Conservation (phyloP, 805 yeast species). For the Pichia kluyveri region DNA sequence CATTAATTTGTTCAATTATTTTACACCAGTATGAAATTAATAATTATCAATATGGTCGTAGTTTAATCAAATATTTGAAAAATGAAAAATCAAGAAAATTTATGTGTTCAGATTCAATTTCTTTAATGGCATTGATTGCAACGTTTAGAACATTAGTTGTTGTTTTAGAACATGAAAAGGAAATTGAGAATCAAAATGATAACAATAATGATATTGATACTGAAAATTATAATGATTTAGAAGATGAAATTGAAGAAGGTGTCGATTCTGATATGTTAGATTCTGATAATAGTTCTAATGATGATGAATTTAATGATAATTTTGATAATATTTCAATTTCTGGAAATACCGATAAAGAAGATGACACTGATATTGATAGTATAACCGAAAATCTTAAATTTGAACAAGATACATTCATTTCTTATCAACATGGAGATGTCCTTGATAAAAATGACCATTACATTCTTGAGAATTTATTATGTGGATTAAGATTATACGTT, state of each 20-base stretch:
- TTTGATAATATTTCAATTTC: no score
- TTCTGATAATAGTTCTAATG: neutral
- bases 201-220: neutral
- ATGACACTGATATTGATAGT: neutral
- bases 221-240: no score
- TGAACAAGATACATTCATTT: neutral
- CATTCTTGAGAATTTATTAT: slow-evolving; percentile 6
- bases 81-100: slow-evolving; percentile 8
- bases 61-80: slow-evolving; percentile 19
- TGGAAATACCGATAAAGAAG: neutral
- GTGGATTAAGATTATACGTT: slow-evolving; percentile 9
- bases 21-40: slow-evolving; percentile 19
- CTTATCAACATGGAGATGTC: neutral
- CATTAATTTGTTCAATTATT: slow-evolving; percentile 23
- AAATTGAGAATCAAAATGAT: slow-evolving; percentile 1
- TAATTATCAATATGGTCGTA: slow-evolving; percentile 15
- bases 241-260: neutral
- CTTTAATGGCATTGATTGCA: slow-evolving; percentile 23
- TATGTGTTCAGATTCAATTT: slow-evolving; percentile 14
- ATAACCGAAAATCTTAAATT: no score
- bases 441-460: neutral
- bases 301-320: no score
- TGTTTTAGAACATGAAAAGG: slow-evolving; percentile 7
- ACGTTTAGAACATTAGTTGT: slow-evolving; percentile 17
- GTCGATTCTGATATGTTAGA: neutral